Conservation (phyloP, 805 yeast species). For the Ogataea saltuana region DNA sequence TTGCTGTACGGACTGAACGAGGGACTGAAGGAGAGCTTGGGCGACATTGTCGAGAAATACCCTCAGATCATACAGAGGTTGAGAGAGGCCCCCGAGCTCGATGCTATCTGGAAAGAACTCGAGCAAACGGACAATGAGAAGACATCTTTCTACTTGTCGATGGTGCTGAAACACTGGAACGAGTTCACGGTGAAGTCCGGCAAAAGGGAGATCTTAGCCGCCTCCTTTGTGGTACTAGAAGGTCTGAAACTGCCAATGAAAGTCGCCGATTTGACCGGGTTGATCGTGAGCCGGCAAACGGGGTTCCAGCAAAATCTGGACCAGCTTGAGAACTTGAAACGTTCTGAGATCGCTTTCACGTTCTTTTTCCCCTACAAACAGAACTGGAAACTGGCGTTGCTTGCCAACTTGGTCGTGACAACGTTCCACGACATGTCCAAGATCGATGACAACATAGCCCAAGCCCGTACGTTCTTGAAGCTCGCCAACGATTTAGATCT, state of each 20-base stretch:
- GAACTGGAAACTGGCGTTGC: constrained; percentile 46
- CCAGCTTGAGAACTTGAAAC: constrained; percentile 32
- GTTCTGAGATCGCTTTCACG: constrained; percentile 63
- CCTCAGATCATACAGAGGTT: constrained; percentile 24
- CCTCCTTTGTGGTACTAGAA: constrained; percentile 58
- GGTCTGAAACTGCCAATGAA: constrained; percentile 66
- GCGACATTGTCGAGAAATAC: constrained; percentile 22
- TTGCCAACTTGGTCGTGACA: constrained; percentile 23
- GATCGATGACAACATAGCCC: constrained; percentile 26
- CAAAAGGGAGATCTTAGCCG: constrained; percentile 38
- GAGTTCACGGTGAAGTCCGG: constrained; percentile 34
- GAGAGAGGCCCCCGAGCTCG: constrained; percentile 8
- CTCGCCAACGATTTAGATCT: constrained; percentile 39
- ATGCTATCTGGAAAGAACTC: constrained; percentile 20
- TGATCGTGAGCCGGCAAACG: constrained; percentile 39
- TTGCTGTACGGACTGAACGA: constrained; percentile 17
- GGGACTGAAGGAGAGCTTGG: constrained; percentile 16
- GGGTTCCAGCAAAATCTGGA: constrained; percentile 33
- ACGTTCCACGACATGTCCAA: constrained; percentile 13
- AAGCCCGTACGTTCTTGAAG: constrained; percentile 38
- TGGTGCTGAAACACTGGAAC: constrained; percentile 53
- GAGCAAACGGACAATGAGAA: constrained; percentile 26
- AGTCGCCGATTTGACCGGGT: constrained; percentile 53
- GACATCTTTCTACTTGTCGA: constrained; percentile 45
- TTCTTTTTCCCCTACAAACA: constrained; percentile 53